Evolutionary conservation across 1,139 yeast species (phyloP).

Genomic region (Geotrichum reessii): DNA sequence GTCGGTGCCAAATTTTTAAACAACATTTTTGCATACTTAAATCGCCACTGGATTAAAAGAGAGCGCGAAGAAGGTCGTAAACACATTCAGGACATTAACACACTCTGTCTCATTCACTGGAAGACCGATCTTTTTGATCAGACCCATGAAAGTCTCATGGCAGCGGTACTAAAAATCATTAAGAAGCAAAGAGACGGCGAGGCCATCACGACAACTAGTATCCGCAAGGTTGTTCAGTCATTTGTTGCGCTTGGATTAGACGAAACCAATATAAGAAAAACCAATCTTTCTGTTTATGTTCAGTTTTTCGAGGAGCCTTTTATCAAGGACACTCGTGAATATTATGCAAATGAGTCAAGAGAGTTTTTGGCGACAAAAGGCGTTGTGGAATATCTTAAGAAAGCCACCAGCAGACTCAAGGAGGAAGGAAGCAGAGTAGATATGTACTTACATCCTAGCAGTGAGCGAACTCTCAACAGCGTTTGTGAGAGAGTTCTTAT

Average conservation of each 20-base stretch:
- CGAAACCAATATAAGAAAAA: constrained; percentile 65
- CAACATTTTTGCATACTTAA: constrained; percentile 92
- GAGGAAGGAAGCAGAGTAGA: constrained; percentile 79
- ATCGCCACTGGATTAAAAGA: constrained; percentile 95
- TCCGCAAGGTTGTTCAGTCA: constrained; percentile 76
- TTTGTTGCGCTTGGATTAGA: constrained; percentile 51
- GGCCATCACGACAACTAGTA: constrained; percentile 58
- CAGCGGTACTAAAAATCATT: constrained; percentile 70
- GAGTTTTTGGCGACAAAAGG: constrained; percentile 65
- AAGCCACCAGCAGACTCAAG: constrained; percentile 72
- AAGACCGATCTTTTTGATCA: constrained; percentile 71
- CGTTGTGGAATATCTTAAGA: constrained; percentile 85
- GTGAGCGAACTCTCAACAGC: constrained; percentile 70
- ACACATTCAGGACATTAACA: constrained; percentile 84
- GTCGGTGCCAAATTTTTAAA: constrained; percentile 89
- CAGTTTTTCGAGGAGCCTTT: constrained; percentile 74
- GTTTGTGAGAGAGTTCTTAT: constrained; percentile 72
- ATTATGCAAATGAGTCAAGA: constrained; percentile 65
- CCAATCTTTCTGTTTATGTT: constrained; percentile 75
- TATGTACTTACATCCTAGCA: constrained; percentile 78
- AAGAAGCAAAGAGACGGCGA: constrained; percentile 76
- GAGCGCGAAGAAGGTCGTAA: constrained; percentile 94
- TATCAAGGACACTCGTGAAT: constrained; percentile 64
- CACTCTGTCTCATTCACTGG: constrained; percentile 86
- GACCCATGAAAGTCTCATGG: constrained; percentile 54